These are phyloP conservation scores for Phialophora expanda DNA, from an alignment of 2,329 filamentous ascomycete species.

Conservation along the genomic window DNA sequence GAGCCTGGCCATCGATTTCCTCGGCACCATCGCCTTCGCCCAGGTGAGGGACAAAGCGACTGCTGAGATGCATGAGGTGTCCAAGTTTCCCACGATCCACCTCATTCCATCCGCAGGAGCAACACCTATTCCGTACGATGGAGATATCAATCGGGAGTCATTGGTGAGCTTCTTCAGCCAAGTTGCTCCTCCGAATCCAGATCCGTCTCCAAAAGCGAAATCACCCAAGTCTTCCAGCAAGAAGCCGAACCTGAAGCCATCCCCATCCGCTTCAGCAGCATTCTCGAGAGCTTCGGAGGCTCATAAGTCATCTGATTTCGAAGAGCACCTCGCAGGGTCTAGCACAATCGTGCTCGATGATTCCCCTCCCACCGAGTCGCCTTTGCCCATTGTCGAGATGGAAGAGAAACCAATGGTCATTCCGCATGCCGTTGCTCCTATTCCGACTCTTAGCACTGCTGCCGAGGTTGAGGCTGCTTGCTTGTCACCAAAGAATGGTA, in stretches of 20 bases:
- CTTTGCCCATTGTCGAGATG: slow-evolving; percentile 55
- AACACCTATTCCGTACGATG: slow-evolving; percentile 74
- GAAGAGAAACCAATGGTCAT: slow-evolving; percentile 54
- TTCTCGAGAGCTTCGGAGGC: slow-evolving; percentile 59
- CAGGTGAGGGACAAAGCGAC: slow-evolving; percentile 85
- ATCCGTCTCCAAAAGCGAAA: slow-evolving; percentile 61
- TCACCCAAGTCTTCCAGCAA: slow-evolving; percentile 42
- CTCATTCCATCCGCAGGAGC: slow-evolving; percentile 74
- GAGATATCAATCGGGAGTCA: slow-evolving; percentile 81
- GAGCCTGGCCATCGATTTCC: slow-evolving; percentile 87
- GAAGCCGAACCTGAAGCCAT: slow-evolving; percentile 47
- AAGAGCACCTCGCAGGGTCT: slow-evolving; percentile 54
- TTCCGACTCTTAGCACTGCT: slow-evolving; percentile 68
- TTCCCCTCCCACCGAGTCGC: slow-evolving; percentile 59
- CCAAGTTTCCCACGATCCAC: slow-evolving; percentile 78
- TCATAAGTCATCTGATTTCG: slow-evolving; percentile 57
- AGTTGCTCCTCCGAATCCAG: slow-evolving; percentile 77
- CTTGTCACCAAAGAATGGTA: slow-evolving; percentile 74
- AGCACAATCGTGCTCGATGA: slow-evolving; percentile 57
- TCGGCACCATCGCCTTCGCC: slow-evolving; percentile 76
- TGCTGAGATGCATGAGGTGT: slow-evolving; percentile 73
- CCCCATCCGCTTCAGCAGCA: slow-evolving; percentile 54
- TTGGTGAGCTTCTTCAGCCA: slow-evolving; percentile 84
- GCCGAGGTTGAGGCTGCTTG: slow-evolving; percentile 73
- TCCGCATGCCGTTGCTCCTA: slow-evolving; percentile 64